Percentiles rank a stretch among this genome's conserved stretches.
These are phyloP conservation scores for Cercospora janseana DNA, from an alignment of 2,329 filamentous ascomycete species.

Conservation along the genomic window DNA sequence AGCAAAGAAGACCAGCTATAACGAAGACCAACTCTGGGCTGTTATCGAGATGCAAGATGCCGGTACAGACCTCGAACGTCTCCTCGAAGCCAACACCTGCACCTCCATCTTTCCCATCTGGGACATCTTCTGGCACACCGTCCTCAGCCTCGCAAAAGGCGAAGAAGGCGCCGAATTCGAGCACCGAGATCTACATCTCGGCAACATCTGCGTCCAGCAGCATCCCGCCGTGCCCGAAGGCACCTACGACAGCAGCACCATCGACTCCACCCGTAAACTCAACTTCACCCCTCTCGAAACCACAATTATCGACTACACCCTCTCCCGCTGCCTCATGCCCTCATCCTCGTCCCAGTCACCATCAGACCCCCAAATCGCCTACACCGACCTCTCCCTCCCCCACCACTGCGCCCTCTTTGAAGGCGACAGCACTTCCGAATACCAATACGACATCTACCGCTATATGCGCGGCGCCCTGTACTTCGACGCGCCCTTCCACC, in stretches of 20 bases:
- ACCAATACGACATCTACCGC: slow-evolving; percentile 58
- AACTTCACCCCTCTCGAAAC: slow-evolving; percentile 58
- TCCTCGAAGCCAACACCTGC: slow-evolving; percentile 37
- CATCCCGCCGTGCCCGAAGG: neutral
- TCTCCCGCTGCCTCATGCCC: slow-evolving; percentile 59
- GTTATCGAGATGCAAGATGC: slow-evolving; percentile 67
- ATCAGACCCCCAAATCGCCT: slow-evolving; percentile 42
- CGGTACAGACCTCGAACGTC: slow-evolving; percentile 54
- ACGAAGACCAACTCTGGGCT: slow-evolving; percentile 59
- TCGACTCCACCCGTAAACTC: slow-evolving; percentile 42
- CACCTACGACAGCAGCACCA: neutral
- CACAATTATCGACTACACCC: slow-evolving; percentile 67
- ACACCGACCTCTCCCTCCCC: slow-evolving; percentile 48
- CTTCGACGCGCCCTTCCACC: slow-evolving; percentile 42
- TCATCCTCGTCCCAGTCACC: no score
- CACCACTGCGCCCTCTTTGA: slow-evolving; percentile 47
- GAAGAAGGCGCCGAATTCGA: slow-evolving; percentile 62
- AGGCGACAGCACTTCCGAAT: slow-evolving; percentile 49
- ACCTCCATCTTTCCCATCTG: slow-evolving; percentile 50
- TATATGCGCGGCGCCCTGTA: slow-evolving; percentile 48
- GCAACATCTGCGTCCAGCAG: slow-evolving; percentile 60
- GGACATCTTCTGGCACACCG: slow-evolving; percentile 68
- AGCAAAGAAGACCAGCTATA: slow-evolving; percentile 53
- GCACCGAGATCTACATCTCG: slow-evolving; percentile 65
- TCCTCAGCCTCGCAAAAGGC: slow-evolving; percentile 59